These are phyloP conservation scores for Athelia sp. DNA, from an alignment of 1,284 basidiomycete genomes.

Conservation along the genomic window DNA sequence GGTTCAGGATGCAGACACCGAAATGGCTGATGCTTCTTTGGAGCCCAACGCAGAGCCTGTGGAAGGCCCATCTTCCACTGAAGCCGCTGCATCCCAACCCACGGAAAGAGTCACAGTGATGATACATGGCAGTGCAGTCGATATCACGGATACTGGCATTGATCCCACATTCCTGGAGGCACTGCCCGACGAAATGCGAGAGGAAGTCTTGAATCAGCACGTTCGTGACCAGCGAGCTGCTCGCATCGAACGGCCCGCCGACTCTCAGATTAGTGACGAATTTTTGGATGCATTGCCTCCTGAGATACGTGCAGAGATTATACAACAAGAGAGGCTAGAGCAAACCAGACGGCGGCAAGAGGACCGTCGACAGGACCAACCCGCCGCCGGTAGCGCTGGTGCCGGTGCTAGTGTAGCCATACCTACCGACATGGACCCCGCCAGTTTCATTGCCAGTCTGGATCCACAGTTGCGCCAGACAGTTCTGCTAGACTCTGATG, in stretches of 20 bases:
- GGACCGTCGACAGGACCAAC: slow-evolving; percentile 15
- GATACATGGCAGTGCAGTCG: slow-evolving; percentile 91
- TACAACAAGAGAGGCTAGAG: slow-evolving; percentile 90
- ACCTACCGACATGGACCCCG: slow-evolving; percentile 76
- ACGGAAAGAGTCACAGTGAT: slow-evolving; percentile 72
- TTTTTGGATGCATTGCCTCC: slow-evolving; percentile 96
- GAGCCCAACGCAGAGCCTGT: slow-evolving; percentile 11
- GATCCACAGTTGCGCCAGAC: slow-evolving; percentile 83
- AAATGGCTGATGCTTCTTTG: slow-evolving; percentile 12
- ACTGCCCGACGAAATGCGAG: slow-evolving; percentile 96
- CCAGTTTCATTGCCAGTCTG: slow-evolving; percentile 83
- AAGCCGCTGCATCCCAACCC: slow-evolving; percentile 26
- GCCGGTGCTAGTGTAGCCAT: slow-evolving; percentile 31
- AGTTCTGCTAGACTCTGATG: slow-evolving; percentile 84
- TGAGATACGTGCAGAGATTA: slow-evolving; percentile 93
- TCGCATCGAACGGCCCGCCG: slow-evolving; percentile 63
- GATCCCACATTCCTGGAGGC: slow-evolving; percentile 98
- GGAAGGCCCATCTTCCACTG: slow-evolving; percentile 17
- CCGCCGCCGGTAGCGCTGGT: slow-evolving; percentile 26
- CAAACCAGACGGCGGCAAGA: slow-evolving; percentile 58
- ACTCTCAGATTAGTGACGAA: slow-evolving; percentile 89
- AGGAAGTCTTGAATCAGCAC: slow-evolving; percentile 97
- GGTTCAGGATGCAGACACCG: slow-evolving; percentile 6
- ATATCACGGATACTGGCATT: slow-evolving; percentile 98
- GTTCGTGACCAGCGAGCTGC: slow-evolving; percentile 86